Base-by-base conservation (phyloP, 1,284 basidiomycete species). In the Apiotrichum porosum region DNA sequence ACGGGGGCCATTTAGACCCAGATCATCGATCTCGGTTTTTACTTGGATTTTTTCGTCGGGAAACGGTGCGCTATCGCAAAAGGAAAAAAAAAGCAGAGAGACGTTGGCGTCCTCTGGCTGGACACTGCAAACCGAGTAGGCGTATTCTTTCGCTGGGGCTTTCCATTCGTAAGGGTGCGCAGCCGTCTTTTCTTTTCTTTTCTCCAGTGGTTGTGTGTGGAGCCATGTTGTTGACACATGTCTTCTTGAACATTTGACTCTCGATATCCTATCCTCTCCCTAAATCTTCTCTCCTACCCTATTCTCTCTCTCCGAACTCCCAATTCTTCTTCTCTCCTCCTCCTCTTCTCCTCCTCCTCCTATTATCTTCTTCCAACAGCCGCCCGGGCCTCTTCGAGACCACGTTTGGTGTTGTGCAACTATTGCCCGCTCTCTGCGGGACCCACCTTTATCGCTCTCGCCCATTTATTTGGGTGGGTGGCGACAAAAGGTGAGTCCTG, bases 121-220 rank as follows among this genome's bases (percentile, higher is more conserved):
- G 26, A 28, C 26, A 28, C 26, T 28, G 26, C 26, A 28, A 28
- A 43, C 26, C 44, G 26, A 42, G 19, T 18, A 35, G 17, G n/a
- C 32, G 22, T 19, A 37, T 36, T 37, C 36, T 34, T 40, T 47
- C 35, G 33, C 44, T 43, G 47, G 44, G 39, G n/a, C n/a, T n/a
- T n/a, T 56, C 45, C 46, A 52, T 45, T 35, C 39, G 46, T 51
- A 55, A 55, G 53, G 53, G 53, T 55, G 46, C 53, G 53, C 53
- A 48, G 34, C 37, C 26, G 41, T 42, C 18, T n/a, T 24, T 31
- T 28, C 28, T 15, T 31, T 15, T 41, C 31, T 31, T 23, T 32
- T 18, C 33, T n/a, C 33, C 39, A 41, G 39, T 41, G 21, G 26
- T 28, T 28, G 26, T 41, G 37, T 46, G 42, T 43, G 48, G 45